Base-by-base conservation (phyloP, 164 flowering plant genomes). In the Magnolia sinica region DNA sequence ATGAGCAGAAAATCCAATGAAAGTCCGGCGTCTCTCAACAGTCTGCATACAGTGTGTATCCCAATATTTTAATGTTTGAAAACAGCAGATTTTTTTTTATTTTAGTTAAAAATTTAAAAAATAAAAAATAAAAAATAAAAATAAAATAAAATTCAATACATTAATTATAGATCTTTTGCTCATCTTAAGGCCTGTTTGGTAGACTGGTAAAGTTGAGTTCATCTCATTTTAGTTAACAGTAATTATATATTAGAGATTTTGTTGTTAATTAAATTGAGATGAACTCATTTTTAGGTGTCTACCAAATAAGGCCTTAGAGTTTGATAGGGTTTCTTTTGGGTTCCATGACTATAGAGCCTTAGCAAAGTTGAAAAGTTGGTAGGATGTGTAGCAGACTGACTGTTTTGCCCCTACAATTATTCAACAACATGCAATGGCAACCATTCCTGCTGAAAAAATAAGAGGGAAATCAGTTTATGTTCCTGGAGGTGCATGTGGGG, bases 61-160 rank as follows among this genome's bases (percentile, higher is more conserved):
- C 45, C 45, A 37, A 37, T 37, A 37, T 37, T 37, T 37, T 37
- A 37, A 37, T 37, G 7, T 37, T 37, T 37, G 7, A 37, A 5
- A 37, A 37, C 45, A 3, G 45, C 45, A 37, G 45, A 37, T 3
- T 4, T 37, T 0, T 37, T 1, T 37, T 1, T 27, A 27, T 27
- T 1, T 27, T 1, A 1, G 0, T 27, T 1, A 1, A 27, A 1
- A 27, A 1, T 24, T 1, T 1, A 1, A 27, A 27, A 1, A 27
- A 27, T 23, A 27, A 27, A n/a, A 24, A 1, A 24, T 24, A 24
- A 0, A 24, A 1, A 27, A 1, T 24, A 24, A 27, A 0, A 27
- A 27, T 27, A 27, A 27, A 27, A 27, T 27, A 27, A 27, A 27
- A 27, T 27, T 37, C 45, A 37, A 37, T 37, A 37, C 45, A 5